Base-by-base conservation (phyloP, 257 asterid species). In the Echium plantagineum region DNA sequence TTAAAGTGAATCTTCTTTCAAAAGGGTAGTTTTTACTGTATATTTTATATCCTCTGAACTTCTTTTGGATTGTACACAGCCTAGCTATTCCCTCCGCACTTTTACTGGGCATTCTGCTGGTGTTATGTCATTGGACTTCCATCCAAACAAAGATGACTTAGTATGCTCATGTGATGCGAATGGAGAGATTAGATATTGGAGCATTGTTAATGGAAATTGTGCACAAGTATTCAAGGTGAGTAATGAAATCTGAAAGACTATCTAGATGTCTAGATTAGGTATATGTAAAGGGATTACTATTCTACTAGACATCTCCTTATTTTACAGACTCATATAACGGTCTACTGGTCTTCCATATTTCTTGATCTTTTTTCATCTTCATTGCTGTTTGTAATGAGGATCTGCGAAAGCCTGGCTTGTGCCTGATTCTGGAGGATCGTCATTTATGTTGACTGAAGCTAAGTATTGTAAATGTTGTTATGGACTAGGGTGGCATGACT, bases 171-270 rank as follows among this genome's bases (percentile, higher is more conserved):
- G 99, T 49, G 99, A 89, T 59, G 89, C 94, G 35, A 94, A 93
- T 73, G 96, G 95, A 63, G 97, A 93, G 70, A 86, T 93, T 62
- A 71, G 99, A 76, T 89, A 81, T 63, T 93, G 99, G 99, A 84
- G 94, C 62, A 84, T 93, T 16, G 75, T 64, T 30, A 78, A 80
- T 49, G 97, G 97, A 51, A 83, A 80, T 78, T 89, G 91, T 32
- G 54, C 87, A 9, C 51, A 87, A 68, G 94, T 82, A 59, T 84
- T 80, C 79, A 89, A 86, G 95, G 99, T 93, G 61, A 70, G 53
- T 47, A 28, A 15, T 42, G 49, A 42, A 42, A 42, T 7, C 49
- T 42, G 49, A 42, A 13, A 42, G 49, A 42, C 12, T 42, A 42
- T 10, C 16, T 10, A 10, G 49, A 17, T 0, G 2, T 42, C 15